A percentile compares a stretch with the other conserved stretches of the same genome.
These are phyloP conservation scores for Candida stauntonica DNA, from an alignment of 805 yeast species.

Conservation along the genomic window DNA sequence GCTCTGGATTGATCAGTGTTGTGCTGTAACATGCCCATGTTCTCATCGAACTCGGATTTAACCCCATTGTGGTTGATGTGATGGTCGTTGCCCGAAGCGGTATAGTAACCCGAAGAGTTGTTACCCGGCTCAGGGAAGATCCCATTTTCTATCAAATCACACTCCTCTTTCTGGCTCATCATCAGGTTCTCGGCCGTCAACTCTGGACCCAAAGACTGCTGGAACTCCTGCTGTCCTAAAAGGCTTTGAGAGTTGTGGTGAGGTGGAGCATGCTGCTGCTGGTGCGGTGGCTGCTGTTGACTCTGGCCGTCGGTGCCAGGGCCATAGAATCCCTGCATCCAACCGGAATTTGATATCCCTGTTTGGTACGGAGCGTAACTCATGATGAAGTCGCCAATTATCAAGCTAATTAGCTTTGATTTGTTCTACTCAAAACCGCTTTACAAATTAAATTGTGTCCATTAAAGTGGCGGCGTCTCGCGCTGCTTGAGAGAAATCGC, in stretches of 20 bases:
- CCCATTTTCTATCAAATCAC: conserved; percentile 18
- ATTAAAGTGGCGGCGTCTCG: too few species aligned
- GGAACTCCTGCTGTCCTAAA: background rate
- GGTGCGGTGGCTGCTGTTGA: too few species aligned
- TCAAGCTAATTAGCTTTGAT: too few species aligned
- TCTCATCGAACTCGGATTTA: conserved; percentile 6
- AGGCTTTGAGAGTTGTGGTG: background rate
- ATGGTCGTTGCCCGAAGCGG: background rate
- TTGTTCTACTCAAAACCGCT: too few species aligned
- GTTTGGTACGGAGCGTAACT: too few species aligned
- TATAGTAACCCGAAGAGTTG: too few species aligned
- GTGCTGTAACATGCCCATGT: conserved; percentile 3
- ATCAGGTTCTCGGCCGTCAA: conserved; percentile 13
- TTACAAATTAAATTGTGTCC: too few species aligned
- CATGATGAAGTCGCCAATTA: too few species aligned
- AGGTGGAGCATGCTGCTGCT: too few species aligned
- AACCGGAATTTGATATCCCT: too few species aligned
- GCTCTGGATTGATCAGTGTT: background rate
- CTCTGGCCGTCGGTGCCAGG: background rate
- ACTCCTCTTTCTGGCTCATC: conserved; percentile 18
- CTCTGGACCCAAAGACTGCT: conserved; percentile 2
- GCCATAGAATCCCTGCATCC: too few species aligned
- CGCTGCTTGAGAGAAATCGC: too few species aligned
- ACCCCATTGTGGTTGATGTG: background rate
- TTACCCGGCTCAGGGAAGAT: conserved; percentile 4